Conservation (phyloP, 352 stramenopile genomes). For the Halophytophthora batemanensis region DNA sequence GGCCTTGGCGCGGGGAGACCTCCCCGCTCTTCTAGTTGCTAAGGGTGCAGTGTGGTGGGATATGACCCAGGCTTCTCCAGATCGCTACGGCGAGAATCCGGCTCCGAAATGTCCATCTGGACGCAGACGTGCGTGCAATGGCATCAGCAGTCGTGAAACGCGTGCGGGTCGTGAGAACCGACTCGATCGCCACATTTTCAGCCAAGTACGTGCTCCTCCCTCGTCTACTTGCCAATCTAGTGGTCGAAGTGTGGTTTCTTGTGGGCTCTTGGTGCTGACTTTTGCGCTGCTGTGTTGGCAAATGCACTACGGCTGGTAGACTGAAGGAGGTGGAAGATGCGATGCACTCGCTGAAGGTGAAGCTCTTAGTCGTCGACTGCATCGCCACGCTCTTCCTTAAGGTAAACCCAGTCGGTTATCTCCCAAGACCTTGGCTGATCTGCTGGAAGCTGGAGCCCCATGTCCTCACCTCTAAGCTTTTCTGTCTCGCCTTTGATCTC, state of each 20-base stretch:
- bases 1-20: not conserved
- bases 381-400: constrained; percentile 58
- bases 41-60: not conserved
- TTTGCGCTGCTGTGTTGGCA: not conserved
- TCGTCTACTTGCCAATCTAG: not conserved
- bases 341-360: constrained; percentile 42
- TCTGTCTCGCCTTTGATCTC: not conserved
- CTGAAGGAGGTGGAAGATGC: constrained; percentile 50
- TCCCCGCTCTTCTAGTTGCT: not conserved
- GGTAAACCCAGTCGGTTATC: constrained; percentile 16
- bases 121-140: constrained; percentile 18
- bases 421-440: not conserved
- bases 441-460: not conserved
- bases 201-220: constrained; percentile 28
- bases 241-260: not conserved
- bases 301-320: constrained; percentile 20
- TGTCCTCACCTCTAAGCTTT: not conserved
- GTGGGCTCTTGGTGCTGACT: not conserved
- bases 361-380: constrained; percentile 78
- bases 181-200: constrained; percentile 40
- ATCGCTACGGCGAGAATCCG: constrained; percentile 38
- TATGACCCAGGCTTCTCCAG: constrained; percentile 35
- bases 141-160: constrained; percentile 34
- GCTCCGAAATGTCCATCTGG: constrained; percentile 9
- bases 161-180: constrained; percentile 38